Conservation (phyloP, 352 stramenopile genomes). For the Globisporangium paroecandrum region DNA sequence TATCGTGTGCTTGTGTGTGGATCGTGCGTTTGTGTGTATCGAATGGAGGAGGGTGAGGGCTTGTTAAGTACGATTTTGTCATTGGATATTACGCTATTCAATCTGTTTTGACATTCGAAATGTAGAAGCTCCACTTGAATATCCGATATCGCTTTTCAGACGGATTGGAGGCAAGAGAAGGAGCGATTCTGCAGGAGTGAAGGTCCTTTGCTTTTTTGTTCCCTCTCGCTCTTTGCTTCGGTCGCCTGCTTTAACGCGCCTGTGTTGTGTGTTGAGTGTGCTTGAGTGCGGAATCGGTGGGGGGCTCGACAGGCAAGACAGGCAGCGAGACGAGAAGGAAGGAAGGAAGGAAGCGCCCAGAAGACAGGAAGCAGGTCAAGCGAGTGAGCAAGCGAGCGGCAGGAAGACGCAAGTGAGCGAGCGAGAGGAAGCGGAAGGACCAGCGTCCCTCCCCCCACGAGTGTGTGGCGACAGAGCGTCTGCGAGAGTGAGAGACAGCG, state of each 20-base stretch:
- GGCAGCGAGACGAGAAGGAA: neutral
- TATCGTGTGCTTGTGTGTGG: too few relatives aligned
- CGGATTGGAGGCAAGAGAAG: neutral
- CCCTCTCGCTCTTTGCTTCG: constrained; percentile 6
- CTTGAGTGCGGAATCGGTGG: constrained; percentile 6
- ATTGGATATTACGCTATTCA: too few relatives aligned
- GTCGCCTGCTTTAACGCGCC: neutral
- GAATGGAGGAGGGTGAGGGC: too few relatives aligned
- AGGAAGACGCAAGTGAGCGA: constrained; percentile 5
- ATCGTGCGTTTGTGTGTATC: too few relatives aligned
- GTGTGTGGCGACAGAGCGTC: neutral
- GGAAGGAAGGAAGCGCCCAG: neutral
- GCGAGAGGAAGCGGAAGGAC: neutral
- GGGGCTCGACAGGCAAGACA: constrained; percentile 9
- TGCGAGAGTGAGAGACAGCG: neutral
- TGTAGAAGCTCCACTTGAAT: too few relatives aligned
- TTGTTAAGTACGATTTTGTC: too few relatives aligned
- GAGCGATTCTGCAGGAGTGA: neutral
- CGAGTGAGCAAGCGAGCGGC: neutral
- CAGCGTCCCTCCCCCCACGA: neutral
- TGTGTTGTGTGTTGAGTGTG: neutral
- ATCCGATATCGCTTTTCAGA: too few relatives aligned
- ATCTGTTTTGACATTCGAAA: too few relatives aligned
- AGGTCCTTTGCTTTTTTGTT: constrained; percentile 1
- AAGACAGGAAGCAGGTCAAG: neutral